Base-by-base conservation (phyloP, 78 protist genomes). In the Dictyostelium brefeldianum region DNA sequence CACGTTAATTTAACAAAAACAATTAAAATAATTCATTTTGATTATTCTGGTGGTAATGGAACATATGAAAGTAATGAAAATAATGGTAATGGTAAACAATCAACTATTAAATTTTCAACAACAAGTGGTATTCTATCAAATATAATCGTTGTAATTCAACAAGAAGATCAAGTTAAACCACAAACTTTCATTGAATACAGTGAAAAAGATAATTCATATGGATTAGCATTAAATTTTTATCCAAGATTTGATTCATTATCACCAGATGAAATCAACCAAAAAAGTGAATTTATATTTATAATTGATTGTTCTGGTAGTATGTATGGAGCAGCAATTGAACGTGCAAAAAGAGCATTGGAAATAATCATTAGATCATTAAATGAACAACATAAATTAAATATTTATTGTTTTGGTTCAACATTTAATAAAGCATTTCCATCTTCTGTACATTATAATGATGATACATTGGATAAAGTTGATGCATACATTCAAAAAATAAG, bases 241-340 rank as follows among this genome's bases (percentile, higher is more conserved):
- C 92, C 92, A 46, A 17, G 1, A 4, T 36, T 84, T 29, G 36
- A 51, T 14, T 10, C 27, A 12, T 20, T 47, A 9, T 53, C 36
- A 14, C n/a, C n/a, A n/a, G 83, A 74, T 0, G 93, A 77, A 48
- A 50, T 87, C 10, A 46, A 77, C 18, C 93, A 87, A 77, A 48
- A 73, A 14, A 11, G 75, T 27, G 95, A 91, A 29, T 50, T 50
- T 27, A 70, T 81, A 5, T 70, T 81, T 27, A 3, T 91, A 18
- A 11, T 91, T 43, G 95, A 91, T 59, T 91, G 95, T 74, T 74
- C 84, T 25, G 90, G 89, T 27, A 54, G 78, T 31, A 91, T 91
- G 95, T 2, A 10, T 41, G 95, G 95, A 10, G 6, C 10, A 1
- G 14, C 50, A 27, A 91, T 91, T 46, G 25, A 12, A 7, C 46